Conservation (phyloP, 352 stramenopile species). For the Phytophthora palmivora region DNA sequence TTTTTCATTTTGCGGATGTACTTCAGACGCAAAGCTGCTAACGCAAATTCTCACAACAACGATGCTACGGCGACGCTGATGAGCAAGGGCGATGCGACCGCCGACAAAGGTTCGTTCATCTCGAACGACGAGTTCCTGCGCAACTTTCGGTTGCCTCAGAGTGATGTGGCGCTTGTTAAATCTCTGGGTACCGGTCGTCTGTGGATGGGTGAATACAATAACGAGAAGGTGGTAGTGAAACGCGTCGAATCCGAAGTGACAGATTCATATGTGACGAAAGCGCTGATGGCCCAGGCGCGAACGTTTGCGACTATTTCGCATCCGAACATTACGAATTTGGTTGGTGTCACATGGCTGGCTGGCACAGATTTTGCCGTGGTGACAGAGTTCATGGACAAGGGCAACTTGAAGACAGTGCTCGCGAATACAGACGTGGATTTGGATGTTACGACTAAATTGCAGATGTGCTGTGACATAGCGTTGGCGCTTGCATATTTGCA, state of each 20-base stretch:
- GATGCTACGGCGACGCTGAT: slow-evolving; percentile 53
- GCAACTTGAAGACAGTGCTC: slow-evolving; percentile 67
- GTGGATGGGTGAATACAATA: slow-evolving; percentile 67
- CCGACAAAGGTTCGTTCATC: slow-evolving; percentile 63
- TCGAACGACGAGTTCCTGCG: slow-evolving; percentile 74
- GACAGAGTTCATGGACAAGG: slow-evolving; percentile 80
- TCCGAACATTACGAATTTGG: slow-evolving; percentile 67
- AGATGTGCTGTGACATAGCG: slow-evolving; percentile 77
- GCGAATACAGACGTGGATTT: slow-evolving; percentile 62
- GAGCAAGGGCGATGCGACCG: slow-evolving; percentile 47
- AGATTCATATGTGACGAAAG: slow-evolving; percentile 64
- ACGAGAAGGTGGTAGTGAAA: slow-evolving; percentile 73
- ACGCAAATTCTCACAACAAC: slow-evolving; percentile 35
- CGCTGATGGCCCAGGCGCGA: slow-evolving; percentile 63
- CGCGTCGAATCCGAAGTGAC: slow-evolving; percentile 72
- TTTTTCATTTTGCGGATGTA: slow-evolving; percentile 50
- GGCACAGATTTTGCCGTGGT: slow-evolving; percentile 82
- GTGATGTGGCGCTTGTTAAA: slow-evolving; percentile 64
- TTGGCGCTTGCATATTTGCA: slow-evolving; percentile 71
- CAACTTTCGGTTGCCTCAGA: slow-evolving; percentile 57
- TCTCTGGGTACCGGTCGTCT: slow-evolving; percentile 54
- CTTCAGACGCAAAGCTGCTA: slow-evolving; percentile 34
- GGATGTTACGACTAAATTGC: slow-evolving; percentile 57
- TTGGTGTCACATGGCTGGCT: slow-evolving; percentile 75
- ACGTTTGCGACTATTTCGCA: slow-evolving; percentile 61